A percentile compares a stretch with the other conserved stretches of the same genome.
Evolutionary conservation across 306 rosid genomes (phyloP).

Genomic region (Biancaea sappan): DNA sequence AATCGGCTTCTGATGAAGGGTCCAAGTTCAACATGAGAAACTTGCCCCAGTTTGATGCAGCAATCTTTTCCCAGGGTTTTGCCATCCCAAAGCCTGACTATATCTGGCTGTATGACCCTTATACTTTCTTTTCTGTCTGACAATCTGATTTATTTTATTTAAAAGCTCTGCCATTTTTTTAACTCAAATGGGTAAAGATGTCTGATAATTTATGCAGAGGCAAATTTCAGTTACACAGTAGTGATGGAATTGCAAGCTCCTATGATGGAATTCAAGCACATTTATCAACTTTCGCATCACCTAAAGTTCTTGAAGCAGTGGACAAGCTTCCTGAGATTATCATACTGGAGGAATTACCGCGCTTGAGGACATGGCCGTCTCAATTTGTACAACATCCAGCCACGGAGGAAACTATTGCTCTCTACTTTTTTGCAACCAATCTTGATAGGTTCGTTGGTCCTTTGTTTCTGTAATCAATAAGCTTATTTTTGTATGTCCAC

Average conservation of each 20-base stretch:
- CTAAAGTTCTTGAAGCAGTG: constrained; percentile 31
- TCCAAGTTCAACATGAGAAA: not conserved
- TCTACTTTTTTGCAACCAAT: constrained; percentile 43
- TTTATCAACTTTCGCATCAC: constrained; percentile 36
- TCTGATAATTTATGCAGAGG: constrained; percentile 43
- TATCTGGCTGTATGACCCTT: constrained; percentile 41
- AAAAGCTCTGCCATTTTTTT: not conserved
- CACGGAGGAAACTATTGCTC: constrained; percentile 40
- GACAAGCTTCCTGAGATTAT: constrained; percentile 39
- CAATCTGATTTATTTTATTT: not conserved
- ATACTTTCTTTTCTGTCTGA: constrained; percentile 16
- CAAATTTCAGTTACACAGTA: constrained; percentile 34
- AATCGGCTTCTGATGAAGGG: constrained; percentile 29
- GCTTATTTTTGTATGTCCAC: not conserved
- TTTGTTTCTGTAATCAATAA: not conserved
- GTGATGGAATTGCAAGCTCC: constrained; percentile 2
- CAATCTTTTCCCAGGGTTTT: not conserved
- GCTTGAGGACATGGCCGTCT: constrained; percentile 42
- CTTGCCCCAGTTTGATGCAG: not conserved
- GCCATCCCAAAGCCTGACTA: constrained; percentile 19
- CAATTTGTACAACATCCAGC: constrained; percentile 27
- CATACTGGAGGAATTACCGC: constrained; percentile 46
- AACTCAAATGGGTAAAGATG: not conserved
- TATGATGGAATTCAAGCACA: constrained; percentile 49
- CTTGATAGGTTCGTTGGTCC: constrained; percentile 37